Evolutionary conservation across 1,284 basidiomycete species (phyloP), one percentile per base, ranked within the genome.

Genomic region (Puccinia novopanici): DNA sequence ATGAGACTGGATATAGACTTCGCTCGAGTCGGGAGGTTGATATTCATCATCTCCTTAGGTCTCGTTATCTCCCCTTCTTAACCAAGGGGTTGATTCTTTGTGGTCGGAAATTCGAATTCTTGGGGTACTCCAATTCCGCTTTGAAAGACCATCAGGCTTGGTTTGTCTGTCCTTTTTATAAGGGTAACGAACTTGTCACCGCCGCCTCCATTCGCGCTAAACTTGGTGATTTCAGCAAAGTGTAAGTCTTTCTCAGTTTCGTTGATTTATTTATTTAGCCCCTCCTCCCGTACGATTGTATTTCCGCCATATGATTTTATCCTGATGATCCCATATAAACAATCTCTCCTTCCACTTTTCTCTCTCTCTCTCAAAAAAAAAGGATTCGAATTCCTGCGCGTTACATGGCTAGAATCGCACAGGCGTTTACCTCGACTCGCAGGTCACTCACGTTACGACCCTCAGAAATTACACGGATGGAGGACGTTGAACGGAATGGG

Each of bases 391-490:
- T 87, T 50, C 92, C 92, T 8, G 92, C 92, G 0, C 91, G 91
- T 84, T 92, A 90, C 84, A 92, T 92, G 13, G 92, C 92, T 19
- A 89, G 92, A 45, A 87, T 94, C 83, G 91, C 91, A 9, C 92
- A 93, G 85, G 92, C 92, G 0, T 93, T 93, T 84, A 92, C 91
- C 0, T 90, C 91, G 0, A 93, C 92, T 2, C 90, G 92, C 83
- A 89, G 90, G 0, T 91, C 91, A 0, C 88, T 92, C 37, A 85
- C 85, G 22, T 89, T 93, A 63, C 81, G 81, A 3, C 85, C 85
- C n/a, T 83, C 87, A 61, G 88, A 91, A 82, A 87, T 92, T 12
- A 76, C 88, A 3, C 15, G 82, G 3, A 75, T 87, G 0, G 73
- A 82, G 0, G 91, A 92, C 84, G 89, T 91, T 83, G 34, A 83